Conservation (phyloP, 2,329 filamentous ascomycete species). For the Aureobasidium leucospermi region DNA sequence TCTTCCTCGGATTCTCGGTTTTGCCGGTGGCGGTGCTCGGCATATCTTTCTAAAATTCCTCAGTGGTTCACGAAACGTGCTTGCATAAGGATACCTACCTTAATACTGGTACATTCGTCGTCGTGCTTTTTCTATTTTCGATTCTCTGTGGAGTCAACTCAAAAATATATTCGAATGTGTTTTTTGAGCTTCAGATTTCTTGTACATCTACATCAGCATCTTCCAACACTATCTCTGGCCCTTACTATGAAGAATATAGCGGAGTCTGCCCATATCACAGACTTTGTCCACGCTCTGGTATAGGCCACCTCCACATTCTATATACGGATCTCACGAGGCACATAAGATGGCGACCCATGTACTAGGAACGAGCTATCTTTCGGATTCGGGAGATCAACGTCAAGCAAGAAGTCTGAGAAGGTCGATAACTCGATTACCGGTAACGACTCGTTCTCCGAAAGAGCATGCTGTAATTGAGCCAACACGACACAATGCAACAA, state of each 20-base stretch:
- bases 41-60: not conserved
- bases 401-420: constrained; percentile 1
- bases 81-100: constrained; percentile 6
- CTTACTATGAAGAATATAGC: constrained; percentile 1
- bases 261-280: not conserved
- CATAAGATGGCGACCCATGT: not conserved
- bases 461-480: not conserved
- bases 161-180: not conserved
- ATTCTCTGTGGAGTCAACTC: constrained; percentile 6
- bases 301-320: not conserved
- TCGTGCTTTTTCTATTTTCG: constrained; percentile 11
- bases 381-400: not conserved
- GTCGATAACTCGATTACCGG: constrained; percentile 3
- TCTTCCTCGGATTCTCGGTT: not conserved
- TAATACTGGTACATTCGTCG: not conserved
- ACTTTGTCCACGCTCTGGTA: not conserved
- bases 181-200: not conserved
- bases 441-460: not conserved
- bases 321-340: not conserved
- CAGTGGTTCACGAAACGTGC: constrained; percentile 10
- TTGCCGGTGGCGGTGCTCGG: constrained; percentile 9
- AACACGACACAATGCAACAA: not conserved
- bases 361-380: not conserved
- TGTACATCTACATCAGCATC: not conserved
- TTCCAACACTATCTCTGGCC: not conserved